Percentiles rank a stretch among this genome's conserved stretches.
These are phyloP conservation scores for Pseudopyrenochaeta lycopersici DNA, from an alignment of 2,329 filamentous ascomycete species.

Conservation along the genomic window DNA sequence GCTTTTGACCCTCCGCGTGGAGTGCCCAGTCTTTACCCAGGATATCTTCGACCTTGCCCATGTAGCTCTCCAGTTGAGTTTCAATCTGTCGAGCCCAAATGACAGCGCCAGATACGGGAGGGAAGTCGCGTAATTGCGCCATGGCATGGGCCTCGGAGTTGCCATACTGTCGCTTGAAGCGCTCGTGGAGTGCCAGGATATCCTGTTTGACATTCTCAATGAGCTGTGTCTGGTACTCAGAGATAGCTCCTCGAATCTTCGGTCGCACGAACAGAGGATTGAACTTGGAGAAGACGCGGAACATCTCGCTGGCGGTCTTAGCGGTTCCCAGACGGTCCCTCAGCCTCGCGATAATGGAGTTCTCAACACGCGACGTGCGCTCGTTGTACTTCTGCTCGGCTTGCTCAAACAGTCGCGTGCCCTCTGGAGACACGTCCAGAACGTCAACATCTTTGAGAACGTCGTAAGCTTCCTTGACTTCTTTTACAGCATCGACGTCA, in stretches of 20 bases:
- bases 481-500: constrained; percentile 95
- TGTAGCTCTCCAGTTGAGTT: constrained; percentile 92
- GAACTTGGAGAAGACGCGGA: constrained; percentile 99
- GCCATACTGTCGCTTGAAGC: constrained; percentile 98
- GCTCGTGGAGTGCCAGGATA: constrained; percentile 90
- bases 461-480: constrained; percentile 93
- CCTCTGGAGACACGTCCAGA: constrained; percentile 88
- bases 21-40: constrained; percentile 93
- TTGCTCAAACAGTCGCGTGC: constrained; percentile 89
- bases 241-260: constrained; percentile 98
- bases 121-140: constrained; percentile 94
- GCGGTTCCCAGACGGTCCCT: constrained; percentile 93
- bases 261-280: constrained; percentile 97
- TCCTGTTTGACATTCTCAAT: constrained; percentile 98
- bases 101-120: constrained; percentile 94
- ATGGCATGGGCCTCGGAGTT: constrained; percentile 98
- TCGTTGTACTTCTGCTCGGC: constrained; percentile 98
- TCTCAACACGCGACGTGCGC: constrained; percentile 94
- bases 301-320: constrained; percentile 99
- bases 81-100: constrained; percentile 99
- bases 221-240: constrained; percentile 96
- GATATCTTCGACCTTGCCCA: constrained; percentile 99
- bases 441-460: constrained; percentile 94
- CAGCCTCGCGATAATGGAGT: constrained; percentile 95
- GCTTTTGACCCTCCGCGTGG: constrained; percentile 92